Evolutionary conservation across 2,329 filamentous ascomycete species (phyloP), one percentile per base, ranked within the genome.

Genomic region (Talaromyces sp.): DNA sequence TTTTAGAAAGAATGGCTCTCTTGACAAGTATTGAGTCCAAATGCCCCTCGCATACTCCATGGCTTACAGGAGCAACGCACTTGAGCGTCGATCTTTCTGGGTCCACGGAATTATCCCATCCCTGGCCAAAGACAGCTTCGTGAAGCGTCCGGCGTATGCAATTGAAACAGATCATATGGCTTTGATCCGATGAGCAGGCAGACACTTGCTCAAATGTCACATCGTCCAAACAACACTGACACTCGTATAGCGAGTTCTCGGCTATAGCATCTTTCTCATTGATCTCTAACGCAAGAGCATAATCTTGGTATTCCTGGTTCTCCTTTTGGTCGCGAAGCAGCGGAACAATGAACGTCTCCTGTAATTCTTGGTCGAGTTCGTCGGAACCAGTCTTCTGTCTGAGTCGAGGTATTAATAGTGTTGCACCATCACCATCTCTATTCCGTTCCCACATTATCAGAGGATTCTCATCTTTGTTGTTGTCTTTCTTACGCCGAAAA

Each of bases 81-180:
- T 86, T 87, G 62, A 98, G 82, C 0, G 92, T 93, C 43, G 90
- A 90, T 43, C 84, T 86, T 66, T 88, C 84, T 33, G 86, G 78
- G 73, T 95, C 86, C 70, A 97, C 89, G 71, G 87, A 95, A 66
- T 90, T 88, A 59, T 87, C 86, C 92, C 94, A 97, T 61, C 92
- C 92, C 76, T 98, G 95, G 0, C 95, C 95, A 74, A 96, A 98
- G 0, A 98, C 81, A 1, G 93, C 93, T 75, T 98, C 94, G 59
- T 89, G 90, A 66, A 94, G 85, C 11, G 93, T 89, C 69, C 90
- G 87, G 68, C 89, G 89, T 60, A 98, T 89, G 76, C 95, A 98
- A 54, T 86, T 86, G 77, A 93, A 78, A 68, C 81, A 83, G 41
- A 82, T 80, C n/a, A 80, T 70, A 71, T 83, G 81, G 27, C 70